Conservation (phyloP, 2,329 filamentous ascomycete species). For the Neonectria coccinea region DNA sequence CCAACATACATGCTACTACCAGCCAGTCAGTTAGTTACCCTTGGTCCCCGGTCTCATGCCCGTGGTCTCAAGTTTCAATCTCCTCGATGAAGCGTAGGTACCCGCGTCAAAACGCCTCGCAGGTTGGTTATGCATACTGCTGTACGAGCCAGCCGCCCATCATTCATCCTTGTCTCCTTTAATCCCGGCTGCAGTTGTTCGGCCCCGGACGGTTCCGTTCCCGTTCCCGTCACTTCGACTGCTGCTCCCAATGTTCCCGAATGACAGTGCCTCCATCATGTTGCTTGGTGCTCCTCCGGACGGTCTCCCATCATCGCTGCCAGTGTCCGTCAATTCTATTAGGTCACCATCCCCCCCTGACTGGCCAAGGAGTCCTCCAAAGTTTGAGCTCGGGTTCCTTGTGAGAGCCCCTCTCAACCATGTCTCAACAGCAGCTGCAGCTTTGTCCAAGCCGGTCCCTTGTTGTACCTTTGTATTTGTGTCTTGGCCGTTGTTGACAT, state of each 20-base stretch:
- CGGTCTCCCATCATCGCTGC: conserved; percentile 64
- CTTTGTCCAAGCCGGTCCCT: conserved; percentile 76
- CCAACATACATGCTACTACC: conserved; percentile 4
- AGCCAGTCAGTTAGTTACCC: not conserved
- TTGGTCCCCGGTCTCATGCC: not conserved
- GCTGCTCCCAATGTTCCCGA: conserved; percentile 48
- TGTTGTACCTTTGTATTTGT: conserved; percentile 56
- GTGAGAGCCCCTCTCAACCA: conserved; percentile 88
- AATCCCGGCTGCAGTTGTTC: conserved; percentile 46
- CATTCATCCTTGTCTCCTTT: conserved; percentile 48
- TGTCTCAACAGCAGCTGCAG: conserved; percentile 87
- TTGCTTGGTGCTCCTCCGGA: conserved; percentile 40
- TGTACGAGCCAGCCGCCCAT: conserved; percentile 11
- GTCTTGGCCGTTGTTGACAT: conserved; percentile 62
- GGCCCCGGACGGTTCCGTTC: conserved; percentile 54
- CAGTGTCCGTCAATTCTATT: conserved; percentile 77
- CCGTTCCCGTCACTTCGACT: conserved; percentile 55
- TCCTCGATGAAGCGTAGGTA: conserved; percentile 39
- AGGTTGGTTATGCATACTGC: conserved; percentile 38
- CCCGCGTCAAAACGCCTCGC: conserved; percentile 39
- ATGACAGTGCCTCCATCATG: conserved; percentile 48
- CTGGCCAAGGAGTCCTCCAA: conserved; percentile 55
- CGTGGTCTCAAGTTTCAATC: conserved; percentile 14
- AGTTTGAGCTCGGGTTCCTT: conserved; percentile 67
- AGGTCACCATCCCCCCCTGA: conserved; percentile 65